A percentile compares a stretch with the other conserved stretches of the same genome.
phyloP scores from a whole-genome alignment of 2,329 filamentous ascomycete species.

The Herpotrichia juniperi region DNA sequence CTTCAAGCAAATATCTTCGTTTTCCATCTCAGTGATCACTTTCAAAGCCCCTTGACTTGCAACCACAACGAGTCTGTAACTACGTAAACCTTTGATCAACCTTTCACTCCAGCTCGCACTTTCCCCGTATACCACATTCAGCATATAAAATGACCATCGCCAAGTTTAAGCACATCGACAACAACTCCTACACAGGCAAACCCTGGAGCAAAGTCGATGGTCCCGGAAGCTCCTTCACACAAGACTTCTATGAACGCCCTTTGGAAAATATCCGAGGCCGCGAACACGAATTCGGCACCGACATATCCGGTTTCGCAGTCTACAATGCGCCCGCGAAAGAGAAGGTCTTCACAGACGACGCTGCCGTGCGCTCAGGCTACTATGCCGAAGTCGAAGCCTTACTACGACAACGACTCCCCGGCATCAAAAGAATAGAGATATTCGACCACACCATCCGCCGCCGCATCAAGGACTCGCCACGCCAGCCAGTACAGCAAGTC shows the following conservation, averaged over 20 bases:
- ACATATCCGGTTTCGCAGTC: conserved; percentile 65
- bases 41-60: too few relatives aligned
- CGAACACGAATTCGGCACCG: conserved; percentile 59
- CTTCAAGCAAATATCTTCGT: too few relatives aligned
- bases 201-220: conserved; percentile 71
- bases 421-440: conserved; percentile 67
- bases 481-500: conserved; percentile 71
- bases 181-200: conserved; percentile 57
- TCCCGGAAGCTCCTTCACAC: conserved; percentile 60
- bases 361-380: conserved; percentile 61
- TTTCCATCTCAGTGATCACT: too few relatives aligned
- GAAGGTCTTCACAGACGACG: conserved; percentile 62
- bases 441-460: conserved; percentile 76
- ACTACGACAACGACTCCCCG: conserved; percentile 60
- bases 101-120: too few relatives aligned
- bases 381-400: conserved; percentile 67
- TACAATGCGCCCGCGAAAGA: conserved; percentile 60
- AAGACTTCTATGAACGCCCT: conserved; percentile 52
- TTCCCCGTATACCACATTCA: too few relatives aligned
- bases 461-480: conserved; percentile 58
- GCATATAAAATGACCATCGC: conserved; percentile 61
- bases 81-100: too few relatives aligned
- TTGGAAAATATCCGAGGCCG: conserved; percentile 63
- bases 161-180: conserved; percentile 67
- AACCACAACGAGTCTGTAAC: too few relatives aligned